phyloP scores from a whole-genome alignment of 2,329 filamentous ascomycete genomes.

The Phaeomoniella chlamydospora region DNA sequence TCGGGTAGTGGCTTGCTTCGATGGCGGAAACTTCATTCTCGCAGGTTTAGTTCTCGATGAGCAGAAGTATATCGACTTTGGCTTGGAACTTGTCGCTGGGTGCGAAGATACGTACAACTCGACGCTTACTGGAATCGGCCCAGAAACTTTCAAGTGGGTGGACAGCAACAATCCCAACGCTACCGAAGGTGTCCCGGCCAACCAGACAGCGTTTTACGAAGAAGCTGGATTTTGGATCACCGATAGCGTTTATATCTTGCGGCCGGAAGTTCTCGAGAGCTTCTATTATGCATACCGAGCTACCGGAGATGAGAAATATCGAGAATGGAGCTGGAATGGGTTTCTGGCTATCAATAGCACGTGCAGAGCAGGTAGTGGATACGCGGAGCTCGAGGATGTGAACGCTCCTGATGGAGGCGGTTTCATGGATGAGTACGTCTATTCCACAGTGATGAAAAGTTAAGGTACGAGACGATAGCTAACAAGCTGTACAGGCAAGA shows the following conservation, averaged over 20 bases:
- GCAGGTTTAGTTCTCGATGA: conserved; percentile 56
- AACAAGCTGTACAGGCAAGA: conserved; percentile 59
- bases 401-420: conserved; percentile 46
- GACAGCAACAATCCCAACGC: conserved; percentile 5
- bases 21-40: conserved; percentile 73
- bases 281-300: conserved; percentile 78
- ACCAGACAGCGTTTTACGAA: conserved; percentile 46
- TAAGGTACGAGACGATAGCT: no score
- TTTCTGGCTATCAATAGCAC: conserved; percentile 54
- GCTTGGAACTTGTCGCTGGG: conserved; percentile 53
- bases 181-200: conserved; percentile 28
- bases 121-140: conserved; percentile 61
- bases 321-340: conserved; percentile 72
- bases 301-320: conserved; percentile 61
- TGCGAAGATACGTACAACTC: conserved; percentile 60
- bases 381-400: conserved; percentile 51
- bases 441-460: no score
- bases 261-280: conserved; percentile 71
- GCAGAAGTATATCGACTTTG: conserved; percentile 57
- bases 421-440: neutral
- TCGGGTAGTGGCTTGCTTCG: conserved; percentile 50
- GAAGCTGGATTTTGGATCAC: conserved; percentile 59
- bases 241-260: conserved; percentile 47
- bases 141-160: conserved; percentile 55
- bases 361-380: conserved; percentile 51